These are phyloP conservation scores for Centella asiatica DNA, from an alignment of 129 eudicot species.

Conservation along the genomic window DNA sequence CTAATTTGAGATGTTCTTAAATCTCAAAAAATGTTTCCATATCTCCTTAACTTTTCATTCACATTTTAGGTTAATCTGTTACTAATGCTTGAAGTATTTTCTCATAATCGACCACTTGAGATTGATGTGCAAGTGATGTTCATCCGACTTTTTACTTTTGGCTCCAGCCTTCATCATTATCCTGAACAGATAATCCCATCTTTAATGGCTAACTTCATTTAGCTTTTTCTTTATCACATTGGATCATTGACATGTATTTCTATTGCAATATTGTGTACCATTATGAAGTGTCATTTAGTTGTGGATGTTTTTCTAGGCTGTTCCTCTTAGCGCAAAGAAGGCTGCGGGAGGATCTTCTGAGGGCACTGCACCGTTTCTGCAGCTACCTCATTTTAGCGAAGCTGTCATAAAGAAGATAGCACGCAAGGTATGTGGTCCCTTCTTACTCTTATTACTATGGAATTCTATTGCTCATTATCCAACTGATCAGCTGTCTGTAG, in stretches of 20 bases:
- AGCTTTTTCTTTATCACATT: not conserved
- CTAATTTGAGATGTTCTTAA: too few species aligned
- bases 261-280: not conserved
- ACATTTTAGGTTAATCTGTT: not conserved
- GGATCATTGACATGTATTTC: not conserved
- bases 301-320: slow-evolving; percentile 50
- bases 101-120: not conserved
- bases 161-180: too few species aligned
- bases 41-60: not conserved
- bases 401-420: slow-evolving; percentile 76
- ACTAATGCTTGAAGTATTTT: too few species aligned
- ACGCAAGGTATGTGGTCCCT: slow-evolving; percentile 46
- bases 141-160: too few species aligned
- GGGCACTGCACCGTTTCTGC: slow-evolving; percentile 87
- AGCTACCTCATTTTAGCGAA: slow-evolving; percentile 92
- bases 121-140: not conserved
- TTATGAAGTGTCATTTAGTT: slow-evolving; percentile 9
- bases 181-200: not conserved
- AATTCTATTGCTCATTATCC: not conserved
- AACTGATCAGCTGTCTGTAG: not conserved
- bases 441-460: not conserved
- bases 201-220: too few species aligned
- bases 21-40: not conserved
- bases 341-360: slow-evolving; percentile 71
- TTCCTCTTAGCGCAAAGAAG: slow-evolving; percentile 87